Evolutionary conservation across 2,329 filamentous ascomycete genomes (phyloP).

Genomic region (Aspergillus melleus): DNA sequence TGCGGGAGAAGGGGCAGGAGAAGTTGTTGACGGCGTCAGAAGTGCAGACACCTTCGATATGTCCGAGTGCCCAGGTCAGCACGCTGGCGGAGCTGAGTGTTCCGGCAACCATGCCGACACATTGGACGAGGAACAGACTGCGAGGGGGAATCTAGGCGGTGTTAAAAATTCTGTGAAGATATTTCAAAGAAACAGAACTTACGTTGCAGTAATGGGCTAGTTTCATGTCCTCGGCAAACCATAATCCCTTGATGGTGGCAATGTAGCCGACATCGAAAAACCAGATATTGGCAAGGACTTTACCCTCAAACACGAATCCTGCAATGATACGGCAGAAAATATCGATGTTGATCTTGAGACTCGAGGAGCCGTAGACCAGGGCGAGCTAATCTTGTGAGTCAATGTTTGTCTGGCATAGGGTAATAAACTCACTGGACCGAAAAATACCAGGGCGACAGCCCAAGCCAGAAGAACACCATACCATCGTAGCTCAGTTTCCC

Average conservation of each 20-base stretch:
- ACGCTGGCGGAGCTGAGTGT: constrained; percentile 46
- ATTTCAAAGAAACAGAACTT: neutral
- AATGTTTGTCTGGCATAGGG: neutral
- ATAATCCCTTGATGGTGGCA: constrained; percentile 27
- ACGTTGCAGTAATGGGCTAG: constrained; percentile 27
- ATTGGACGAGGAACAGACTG: constrained; percentile 50
- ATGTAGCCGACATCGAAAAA: constrained; percentile 30
- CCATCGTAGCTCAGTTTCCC: constrained; percentile 26
- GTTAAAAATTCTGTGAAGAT: constrained; percentile 24
- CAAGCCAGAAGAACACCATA: constrained; percentile 27
- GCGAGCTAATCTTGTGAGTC: constrained; percentile 16
- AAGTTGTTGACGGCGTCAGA: constrained; percentile 59
- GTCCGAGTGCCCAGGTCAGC: constrained; percentile 46
- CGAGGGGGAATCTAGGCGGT: constrained; percentile 38
- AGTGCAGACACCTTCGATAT: constrained; percentile 49
- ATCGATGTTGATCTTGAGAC: constrained; percentile 30
- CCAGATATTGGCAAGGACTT: constrained; percentile 33
- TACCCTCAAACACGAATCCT: constrained; percentile 32
- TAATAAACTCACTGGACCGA: constrained; percentile 19
- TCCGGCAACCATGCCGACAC: constrained; percentile 48
- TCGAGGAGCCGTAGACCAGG: constrained; percentile 27
- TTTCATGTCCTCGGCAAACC: constrained; percentile 32
- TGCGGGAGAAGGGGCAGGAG: constrained; percentile 54
- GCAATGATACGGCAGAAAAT: constrained; percentile 30
- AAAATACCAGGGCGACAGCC: constrained; percentile 25